Evolutionary conservation across 2,329 filamentous ascomycete species (phyloP).

Genomic region (Lasiodiplodia theobromae): DNA sequence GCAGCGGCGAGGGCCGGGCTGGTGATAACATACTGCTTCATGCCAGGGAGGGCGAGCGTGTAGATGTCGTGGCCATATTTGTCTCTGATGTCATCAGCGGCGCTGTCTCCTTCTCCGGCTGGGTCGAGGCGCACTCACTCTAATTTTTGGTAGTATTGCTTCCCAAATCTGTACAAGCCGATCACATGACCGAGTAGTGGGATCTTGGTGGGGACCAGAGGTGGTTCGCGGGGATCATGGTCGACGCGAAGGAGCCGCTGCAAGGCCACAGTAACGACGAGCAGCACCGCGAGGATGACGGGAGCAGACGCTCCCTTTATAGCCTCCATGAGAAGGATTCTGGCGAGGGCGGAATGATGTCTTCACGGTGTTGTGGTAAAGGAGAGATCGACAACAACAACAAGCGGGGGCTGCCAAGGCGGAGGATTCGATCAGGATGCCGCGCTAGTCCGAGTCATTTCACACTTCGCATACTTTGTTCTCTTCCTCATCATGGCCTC

Average conservation of each 20-base stretch:
- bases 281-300: background rate
- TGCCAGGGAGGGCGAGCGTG: conserved; percentile 54
- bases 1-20: conserved; percentile 49
- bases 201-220: conserved; percentile 49
- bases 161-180: conserved; percentile 47
- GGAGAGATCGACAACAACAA: no score
- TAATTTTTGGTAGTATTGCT: conserved; percentile 46
- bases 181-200: conserved; percentile 58
- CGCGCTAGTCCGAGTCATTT: no score
- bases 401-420: no score
- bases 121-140: conserved; percentile 41
- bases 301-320: background rate
- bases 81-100: conserved; percentile 32
- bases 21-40: conserved; percentile 56
- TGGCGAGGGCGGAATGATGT: no score
- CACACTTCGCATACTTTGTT: no score
- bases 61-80: conserved; percentile 44
- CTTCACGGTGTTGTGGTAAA: no score
- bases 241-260: conserved; percentile 16
- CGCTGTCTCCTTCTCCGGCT: no score
- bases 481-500: no score
- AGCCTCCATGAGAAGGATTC: background rate
- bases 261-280: background rate
- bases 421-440: no score
- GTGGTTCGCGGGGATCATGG: conserved; percentile 50